Conservation (phyloP, 352 stramenopile species). For the Peronospora destructor region DNA sequence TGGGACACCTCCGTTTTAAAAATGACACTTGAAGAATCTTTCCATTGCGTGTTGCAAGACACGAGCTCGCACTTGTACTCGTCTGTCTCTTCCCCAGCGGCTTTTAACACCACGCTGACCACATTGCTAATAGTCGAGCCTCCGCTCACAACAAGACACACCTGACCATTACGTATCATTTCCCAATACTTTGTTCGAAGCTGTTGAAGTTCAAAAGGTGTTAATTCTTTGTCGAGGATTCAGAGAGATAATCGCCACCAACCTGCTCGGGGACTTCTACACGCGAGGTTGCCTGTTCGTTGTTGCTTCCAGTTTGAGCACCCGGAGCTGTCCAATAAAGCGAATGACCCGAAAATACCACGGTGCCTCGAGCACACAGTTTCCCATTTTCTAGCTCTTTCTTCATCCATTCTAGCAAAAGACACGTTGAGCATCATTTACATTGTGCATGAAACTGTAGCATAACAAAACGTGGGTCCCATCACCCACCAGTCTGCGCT, state of each 20-base stretch:
- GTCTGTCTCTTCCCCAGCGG: slow-evolving; percentile 27
- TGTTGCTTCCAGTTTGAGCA: slow-evolving; percentile 12
- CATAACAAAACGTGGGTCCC: background rate
- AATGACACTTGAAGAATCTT: slow-evolving; percentile 19
- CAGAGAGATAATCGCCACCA: slow-evolving; percentile 6
- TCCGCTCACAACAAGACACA: slow-evolving; percentile 33
- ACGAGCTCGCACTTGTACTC: slow-evolving; percentile 61
- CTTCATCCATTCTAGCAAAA: slow-evolving; percentile 52
- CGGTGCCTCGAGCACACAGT: slow-evolving; percentile 58
- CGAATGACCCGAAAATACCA: slow-evolving; percentile 48
- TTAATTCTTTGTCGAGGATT: background rate
- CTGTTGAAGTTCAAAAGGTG: slow-evolving; percentile 8
- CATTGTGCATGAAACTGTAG: background rate
- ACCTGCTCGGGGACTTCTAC: slow-evolving; percentile 20
- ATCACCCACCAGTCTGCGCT: slow-evolving; percentile 46
- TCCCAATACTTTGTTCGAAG: slow-evolving; percentile 32
- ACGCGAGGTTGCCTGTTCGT: slow-evolving; percentile 3
- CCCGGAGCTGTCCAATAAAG: slow-evolving; percentile 9
- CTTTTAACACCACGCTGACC: slow-evolving; percentile 33
- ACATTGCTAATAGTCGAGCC: slow-evolving; percentile 24
- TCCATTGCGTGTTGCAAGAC: slow-evolving; percentile 40
- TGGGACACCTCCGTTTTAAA: slow-evolving; percentile 44
- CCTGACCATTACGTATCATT: slow-evolving; percentile 34
- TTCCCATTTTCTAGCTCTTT: slow-evolving; percentile 81
- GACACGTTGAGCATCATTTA: background rate